Base-by-base conservation (phyloP, 2,329 filamentous ascomycete species). In the Neopestalotiopsis sp. region DNA sequence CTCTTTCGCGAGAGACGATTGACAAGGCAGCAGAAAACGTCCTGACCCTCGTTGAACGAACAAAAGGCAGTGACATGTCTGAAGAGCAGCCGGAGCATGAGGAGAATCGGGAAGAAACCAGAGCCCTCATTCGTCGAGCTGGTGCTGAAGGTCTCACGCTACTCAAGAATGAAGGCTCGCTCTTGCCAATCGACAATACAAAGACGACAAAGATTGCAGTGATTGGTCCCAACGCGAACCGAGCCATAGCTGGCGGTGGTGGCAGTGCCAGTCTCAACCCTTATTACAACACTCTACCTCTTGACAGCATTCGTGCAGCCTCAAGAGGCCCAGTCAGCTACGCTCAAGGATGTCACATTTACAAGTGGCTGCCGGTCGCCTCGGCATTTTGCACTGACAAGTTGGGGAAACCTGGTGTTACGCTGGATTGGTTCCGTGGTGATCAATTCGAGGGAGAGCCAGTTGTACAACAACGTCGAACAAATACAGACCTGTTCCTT, bases 221-320 rank as follows among this genome's bases (percentile, higher is more conserved):
- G 69, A 91, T 92, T 65, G 90, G 90, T 0, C 90, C 90, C 1
- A 92, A 92, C 70, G 89, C 89, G 24, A 90, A 91, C 76, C 82
- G 89, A 67, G 87, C 90, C 0, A 91, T 92, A 71, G 89, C 88
- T n/a, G 88, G 88, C 17, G 90, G 90, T 64, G 90, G 90, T 56
- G 90, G 90, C 64, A 92, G 90, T 74, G 90, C 90, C 20, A 90
- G 88, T 71, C 80, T 92, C 62, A 91, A 91, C 75, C 89, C 90
- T 0, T 92, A 92, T 78, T 92, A 92, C 77, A 89, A 84, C 72
- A 90, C 89, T 1, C 83, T 90, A 10, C 90, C 90, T 0, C 83
- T 90, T 3, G 89, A 91, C 59, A 90, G 89, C 73, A 90, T 92
- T 70, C 85, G 81, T 53, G 81, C 82, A 34, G 81, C 84, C 1